Percentiles rank a stretch among this genome's conserved stretches.
These are phyloP conservation scores for Monarda citriodora DNA, from an alignment of 305 asterid species.

Conservation along the genomic window DNA sequence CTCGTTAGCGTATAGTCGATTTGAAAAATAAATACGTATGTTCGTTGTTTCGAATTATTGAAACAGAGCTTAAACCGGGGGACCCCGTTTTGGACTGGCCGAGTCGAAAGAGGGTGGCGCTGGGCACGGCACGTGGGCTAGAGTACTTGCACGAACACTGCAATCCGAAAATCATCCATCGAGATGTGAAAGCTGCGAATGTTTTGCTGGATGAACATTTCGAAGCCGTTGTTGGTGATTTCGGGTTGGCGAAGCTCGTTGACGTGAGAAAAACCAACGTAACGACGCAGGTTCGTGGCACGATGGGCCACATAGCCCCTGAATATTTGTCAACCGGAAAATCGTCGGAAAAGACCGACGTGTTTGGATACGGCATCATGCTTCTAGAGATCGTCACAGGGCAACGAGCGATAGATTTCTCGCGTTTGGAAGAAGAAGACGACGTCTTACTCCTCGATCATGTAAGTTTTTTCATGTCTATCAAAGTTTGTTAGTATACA, in stretches of 20 bases:
- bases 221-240: constrained; percentile 95
- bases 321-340: constrained; percentile 91
- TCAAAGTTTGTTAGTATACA: background rate
- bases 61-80: constrained; percentile 80
- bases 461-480: constrained; percentile 37
- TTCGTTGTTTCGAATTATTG: constrained; percentile 4
- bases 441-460: constrained; percentile 90
- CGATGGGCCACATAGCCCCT: constrained; percentile 97
- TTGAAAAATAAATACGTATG: background rate
- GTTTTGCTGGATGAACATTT: constrained; percentile 84
- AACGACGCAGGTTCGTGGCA: constrained; percentile 94
- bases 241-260: constrained; percentile 89
- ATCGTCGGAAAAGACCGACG: constrained; percentile 85
- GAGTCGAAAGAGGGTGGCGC: constrained; percentile 73
- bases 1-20: too few species aligned
- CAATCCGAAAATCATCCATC: constrained; percentile 87
- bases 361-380: constrained; percentile 90
- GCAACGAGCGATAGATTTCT: constrained; percentile 92
- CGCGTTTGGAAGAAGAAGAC: constrained; percentile 95
- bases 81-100: constrained; percentile 80
- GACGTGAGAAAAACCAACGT: constrained; percentile 87
- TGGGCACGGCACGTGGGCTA: constrained; percentile 91
- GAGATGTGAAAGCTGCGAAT: constrained; percentile 96
- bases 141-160: constrained; percentile 95
- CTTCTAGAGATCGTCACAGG: constrained; percentile 92